Percentiles rank a stretch among this genome's conserved stretches.
phyloP scores from a whole-genome alignment of 345 rosid species.

The Draba incana region DNA sequence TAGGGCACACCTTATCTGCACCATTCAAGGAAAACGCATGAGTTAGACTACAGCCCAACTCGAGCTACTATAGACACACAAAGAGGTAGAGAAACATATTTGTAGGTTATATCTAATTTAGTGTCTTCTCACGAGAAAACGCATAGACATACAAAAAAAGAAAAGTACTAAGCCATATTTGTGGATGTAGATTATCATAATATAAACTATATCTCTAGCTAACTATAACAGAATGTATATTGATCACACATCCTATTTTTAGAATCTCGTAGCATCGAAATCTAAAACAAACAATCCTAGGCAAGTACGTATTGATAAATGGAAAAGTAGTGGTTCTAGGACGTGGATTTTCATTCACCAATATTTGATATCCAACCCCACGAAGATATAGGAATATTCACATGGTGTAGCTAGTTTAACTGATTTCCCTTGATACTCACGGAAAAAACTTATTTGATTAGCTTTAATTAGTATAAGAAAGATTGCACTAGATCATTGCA shows the following conservation, averaged over 20 bases:
- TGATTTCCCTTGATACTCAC: neutral
- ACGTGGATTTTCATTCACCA: neutral
- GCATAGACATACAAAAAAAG: conserved; percentile 1
- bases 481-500: neutral
- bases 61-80: conserved; percentile 28
- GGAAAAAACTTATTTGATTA: neutral
- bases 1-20: conserved; percentile 7
- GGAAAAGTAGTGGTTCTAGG: too few relatives aligned
- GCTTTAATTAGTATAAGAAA: neutral
- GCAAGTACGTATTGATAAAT: too few relatives aligned
- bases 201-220: conserved; percentile 3
- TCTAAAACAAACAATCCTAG: conserved; percentile 1
- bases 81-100: conserved; percentile 15
- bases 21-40: conserved; percentile 11
- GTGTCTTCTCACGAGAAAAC: conserved; percentile 16
- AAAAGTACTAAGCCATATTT: neutral
- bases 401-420: conserved; percentile 6
- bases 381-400: neutral
- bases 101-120: conserved; percentile 27
- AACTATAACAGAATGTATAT: neutral
- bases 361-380: neutral
- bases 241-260: neutral
- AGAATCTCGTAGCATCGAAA: neutral
- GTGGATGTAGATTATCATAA: conserved; percentile 27
- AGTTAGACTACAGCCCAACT: conserved; percentile 31